A percentile compares a stretch with the other conserved stretches of the same genome.
phyloP scores from a whole-genome alignment of 768 basidiomycete genomes.

The Mrakia gelida region DNA sequence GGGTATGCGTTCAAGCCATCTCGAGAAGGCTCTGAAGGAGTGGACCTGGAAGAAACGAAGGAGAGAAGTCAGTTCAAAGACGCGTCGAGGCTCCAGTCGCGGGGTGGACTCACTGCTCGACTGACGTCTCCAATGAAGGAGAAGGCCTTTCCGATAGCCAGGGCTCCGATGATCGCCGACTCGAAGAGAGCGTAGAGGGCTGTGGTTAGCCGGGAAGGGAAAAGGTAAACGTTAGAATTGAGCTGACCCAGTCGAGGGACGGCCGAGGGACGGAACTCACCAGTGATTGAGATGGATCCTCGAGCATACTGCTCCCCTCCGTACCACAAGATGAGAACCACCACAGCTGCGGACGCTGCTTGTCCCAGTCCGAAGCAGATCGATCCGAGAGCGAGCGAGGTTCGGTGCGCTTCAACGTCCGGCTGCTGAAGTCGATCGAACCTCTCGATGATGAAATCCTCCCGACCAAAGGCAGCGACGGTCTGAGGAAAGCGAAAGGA shows the following conservation, averaged over 20 bases:
- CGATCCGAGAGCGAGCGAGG: not conserved
- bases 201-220: not conserved
- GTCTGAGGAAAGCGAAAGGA: constrained; percentile 5
- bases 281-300: constrained; percentile 8
- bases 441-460: not conserved
- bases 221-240: not conserved
- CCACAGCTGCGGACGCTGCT: not conserved
- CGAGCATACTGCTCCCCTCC: constrained; percentile 10
- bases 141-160: constrained; percentile 4
- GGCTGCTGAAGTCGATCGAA: constrained; percentile 20
- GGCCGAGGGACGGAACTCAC: not conserved
- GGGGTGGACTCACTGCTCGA: not conserved
- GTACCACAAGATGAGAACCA: constrained; percentile 25
- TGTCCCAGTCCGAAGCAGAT: constrained; percentile 25
- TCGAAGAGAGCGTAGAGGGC: constrained; percentile 23
- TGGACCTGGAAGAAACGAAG: not conserved
- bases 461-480: constrained; percentile 28
- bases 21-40: not conserved
- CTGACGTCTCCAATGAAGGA: constrained; percentile 24
- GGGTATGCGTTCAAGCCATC: constrained; percentile 13
- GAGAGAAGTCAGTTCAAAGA: not conserved
- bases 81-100: not conserved
- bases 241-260: not conserved
- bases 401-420: constrained; percentile 7
- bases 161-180: constrained; percentile 13